Evolutionary conservation across 2,329 filamentous ascomycete genomes (phyloP), one percentile per base, ranked within the genome.

Genomic region (Aspergillus ochraceoroseus): DNA sequence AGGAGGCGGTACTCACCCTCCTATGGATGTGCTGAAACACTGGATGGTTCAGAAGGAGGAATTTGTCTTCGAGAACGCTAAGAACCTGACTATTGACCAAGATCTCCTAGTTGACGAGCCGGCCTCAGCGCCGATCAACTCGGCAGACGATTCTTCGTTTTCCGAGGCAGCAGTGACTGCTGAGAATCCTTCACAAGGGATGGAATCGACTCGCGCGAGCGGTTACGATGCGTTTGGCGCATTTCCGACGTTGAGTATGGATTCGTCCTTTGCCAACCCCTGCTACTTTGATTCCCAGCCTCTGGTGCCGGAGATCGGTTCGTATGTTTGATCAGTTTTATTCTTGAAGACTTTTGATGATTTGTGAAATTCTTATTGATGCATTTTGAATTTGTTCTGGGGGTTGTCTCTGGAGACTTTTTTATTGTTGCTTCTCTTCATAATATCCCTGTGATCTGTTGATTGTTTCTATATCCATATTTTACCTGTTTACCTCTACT

Each of bases 41-140:
- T 82, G 77, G 77, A 77, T 82, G 65, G 65, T 70, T 46, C 74
- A 80, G 61, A 67, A 74, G 33, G 71, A 76, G 40, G 75, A 76
- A 50, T 46, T 64, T 28, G 66, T 68, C 20, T 49, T 60, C 17
- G 63, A 65, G 32, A 64, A 65, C 45, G 54, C 57, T 18, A 48
- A 52, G 18, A 49, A 47, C 32, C 44, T 49, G 7, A 23, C 25
- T 27, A 41, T 54, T 43, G 56, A 59, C 41, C 45, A 56, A 22
- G 53, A 59, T 18, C 32, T 31, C 4, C 34, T 54, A 31, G 43
- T 47, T 25, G 52, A 60, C 15, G 50, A 56, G 39, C 22, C 51
- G 30, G 38, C 30, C 14, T 27, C 42, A 28, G 49, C 30, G 18
- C 32, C 46, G 33, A 35, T 32, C 23, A 22, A 28, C 25, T 26